Percentiles rank a stretch among this genome's conserved stretches.
These are phyloP conservation scores for Synchytrium microbalum DNA, from an alignment of 371 early-diverging fungal species.

Conservation along the genomic window DNA sequence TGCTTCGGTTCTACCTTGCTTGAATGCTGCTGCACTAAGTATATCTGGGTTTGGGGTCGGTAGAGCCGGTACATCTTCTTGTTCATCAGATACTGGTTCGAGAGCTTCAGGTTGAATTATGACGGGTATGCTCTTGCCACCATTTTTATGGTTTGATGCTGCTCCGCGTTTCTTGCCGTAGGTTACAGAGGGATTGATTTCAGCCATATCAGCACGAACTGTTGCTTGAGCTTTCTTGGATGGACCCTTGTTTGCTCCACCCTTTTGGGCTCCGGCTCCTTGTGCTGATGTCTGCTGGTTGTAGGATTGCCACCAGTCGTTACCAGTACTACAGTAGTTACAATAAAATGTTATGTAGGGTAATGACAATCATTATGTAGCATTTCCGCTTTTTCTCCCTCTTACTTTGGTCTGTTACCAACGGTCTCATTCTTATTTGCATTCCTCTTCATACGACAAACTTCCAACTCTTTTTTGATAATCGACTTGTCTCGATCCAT, in stretches of 20 bases:
- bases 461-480: conserved; percentile 9
- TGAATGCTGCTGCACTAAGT: not conserved
- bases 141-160: not conserved
- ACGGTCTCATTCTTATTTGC: conserved; percentile 10
- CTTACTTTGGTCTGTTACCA: conserved; percentile 7
- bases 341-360: conserved; percentile 6
- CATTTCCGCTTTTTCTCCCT: not conserved
- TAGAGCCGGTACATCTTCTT: conserved; percentile 1
- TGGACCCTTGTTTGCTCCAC: not conserved
- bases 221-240: conserved; percentile 10
- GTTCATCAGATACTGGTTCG: not conserved
- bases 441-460: conserved; percentile 15
- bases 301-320: conserved; percentile 22
- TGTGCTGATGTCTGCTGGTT: conserved; percentile 8
- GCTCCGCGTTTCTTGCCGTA: conserved; percentile 3
- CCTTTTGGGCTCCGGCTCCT: not conserved
- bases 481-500: conserved; percentile 10
- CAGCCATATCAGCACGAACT: conserved; percentile 15
- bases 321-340: conserved; percentile 7
- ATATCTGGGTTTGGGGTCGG: not conserved
- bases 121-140: not conserved
- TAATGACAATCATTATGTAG: not conserved
- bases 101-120: conserved; percentile 7
- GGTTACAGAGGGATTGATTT: conserved; percentile 9
- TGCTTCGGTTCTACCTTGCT: not conserved